These are phyloP conservation scores for Xylaria sp. DNA, from an alignment of 2,329 filamentous ascomycete species.

Conservation along the genomic window DNA sequence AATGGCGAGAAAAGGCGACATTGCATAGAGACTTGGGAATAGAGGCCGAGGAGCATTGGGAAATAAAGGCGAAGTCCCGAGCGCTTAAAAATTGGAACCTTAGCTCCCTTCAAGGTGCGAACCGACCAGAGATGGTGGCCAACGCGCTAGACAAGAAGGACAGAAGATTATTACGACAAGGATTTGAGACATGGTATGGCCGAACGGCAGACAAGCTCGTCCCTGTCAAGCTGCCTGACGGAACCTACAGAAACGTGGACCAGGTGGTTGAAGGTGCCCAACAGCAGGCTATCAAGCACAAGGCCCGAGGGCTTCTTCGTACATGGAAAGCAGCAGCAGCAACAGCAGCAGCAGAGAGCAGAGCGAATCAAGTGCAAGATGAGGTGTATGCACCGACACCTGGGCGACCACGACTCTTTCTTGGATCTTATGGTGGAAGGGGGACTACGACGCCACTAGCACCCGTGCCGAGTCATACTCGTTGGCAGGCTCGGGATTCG, in stretches of 20 bases:
- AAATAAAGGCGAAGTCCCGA: conserved; percentile 39
- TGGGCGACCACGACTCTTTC: conserved; percentile 47
- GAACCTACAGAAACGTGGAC: conserved; percentile 41
- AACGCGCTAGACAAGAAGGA: conserved; percentile 48
- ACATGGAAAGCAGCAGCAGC: conserved; percentile 42
- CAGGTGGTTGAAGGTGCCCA: conserved; percentile 43
- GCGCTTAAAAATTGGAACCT: conserved; percentile 48
- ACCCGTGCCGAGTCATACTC: conserved; percentile 43
- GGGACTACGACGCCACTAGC: conserved; percentile 49
- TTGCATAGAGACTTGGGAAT: conserved; percentile 36
- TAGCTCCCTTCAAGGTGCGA: conserved; percentile 45
- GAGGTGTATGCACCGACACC: conserved; percentile 47
- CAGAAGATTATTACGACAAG: conserved; percentile 42
- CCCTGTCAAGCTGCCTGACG: conserved; percentile 42
- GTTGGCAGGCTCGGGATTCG: conserved; percentile 43
- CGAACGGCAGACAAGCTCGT: conserved; percentile 46
- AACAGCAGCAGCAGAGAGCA: conserved; percentile 34
- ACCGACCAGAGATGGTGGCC: conserved; percentile 46
- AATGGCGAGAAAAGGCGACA: conserved; percentile 42
- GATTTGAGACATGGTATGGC: conserved; percentile 48
- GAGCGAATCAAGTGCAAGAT: conserved; percentile 28
- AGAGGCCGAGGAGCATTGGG: conserved; percentile 43
- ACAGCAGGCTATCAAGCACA: conserved; percentile 38
- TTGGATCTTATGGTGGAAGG: conserved; percentile 42
- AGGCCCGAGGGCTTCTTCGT: conserved; percentile 39